phyloP scores from a whole-genome alignment of 2,329 filamentous ascomycete species.

The Colletotrichum sidae region DNA sequence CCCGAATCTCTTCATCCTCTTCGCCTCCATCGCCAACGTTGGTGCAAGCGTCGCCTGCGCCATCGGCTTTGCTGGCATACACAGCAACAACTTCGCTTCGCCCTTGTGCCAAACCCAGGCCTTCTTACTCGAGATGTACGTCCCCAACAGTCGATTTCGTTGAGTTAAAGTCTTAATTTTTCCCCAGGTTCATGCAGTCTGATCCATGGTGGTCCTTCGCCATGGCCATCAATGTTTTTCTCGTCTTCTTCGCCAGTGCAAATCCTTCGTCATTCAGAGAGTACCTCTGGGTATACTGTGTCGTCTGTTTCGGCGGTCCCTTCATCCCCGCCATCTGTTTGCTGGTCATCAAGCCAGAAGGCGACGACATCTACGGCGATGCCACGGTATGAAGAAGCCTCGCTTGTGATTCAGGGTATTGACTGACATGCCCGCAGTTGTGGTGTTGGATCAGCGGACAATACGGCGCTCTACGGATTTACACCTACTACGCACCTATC shows the following conservation, averaged over 20 bases:
- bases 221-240: constrained; percentile 85
- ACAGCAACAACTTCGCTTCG: constrained; percentile 59
- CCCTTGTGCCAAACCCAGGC: constrained; percentile 71
- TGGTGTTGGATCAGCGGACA: constrained; percentile 71
- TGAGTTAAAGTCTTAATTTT: background rate
- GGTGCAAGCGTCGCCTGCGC: constrained; percentile 74
- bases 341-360: constrained; percentile 61
- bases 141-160: constrained; percentile 25
- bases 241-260: constrained; percentile 72
- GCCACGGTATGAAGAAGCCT: constrained; percentile 59
- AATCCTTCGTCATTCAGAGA: constrained; percentile 76
- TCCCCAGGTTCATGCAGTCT: constrained; percentile 78
- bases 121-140: constrained; percentile 76
- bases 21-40: constrained; percentile 69
- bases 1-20: constrained; percentile 72
- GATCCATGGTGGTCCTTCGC: constrained; percentile 83
- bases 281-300: constrained; percentile 77
- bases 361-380: constrained; percentile 60
- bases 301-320: constrained; percentile 78
- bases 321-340: constrained; percentile 75
- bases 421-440: constrained; percentile 52
- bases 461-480: constrained; percentile 69
- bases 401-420: too few relatives aligned
- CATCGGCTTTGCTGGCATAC: constrained; percentile 75
- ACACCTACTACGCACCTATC: constrained; percentile 71